phyloP scores from a whole-genome alignment of 1,139 yeast species.

The Protomyces inouyei region DNA sequence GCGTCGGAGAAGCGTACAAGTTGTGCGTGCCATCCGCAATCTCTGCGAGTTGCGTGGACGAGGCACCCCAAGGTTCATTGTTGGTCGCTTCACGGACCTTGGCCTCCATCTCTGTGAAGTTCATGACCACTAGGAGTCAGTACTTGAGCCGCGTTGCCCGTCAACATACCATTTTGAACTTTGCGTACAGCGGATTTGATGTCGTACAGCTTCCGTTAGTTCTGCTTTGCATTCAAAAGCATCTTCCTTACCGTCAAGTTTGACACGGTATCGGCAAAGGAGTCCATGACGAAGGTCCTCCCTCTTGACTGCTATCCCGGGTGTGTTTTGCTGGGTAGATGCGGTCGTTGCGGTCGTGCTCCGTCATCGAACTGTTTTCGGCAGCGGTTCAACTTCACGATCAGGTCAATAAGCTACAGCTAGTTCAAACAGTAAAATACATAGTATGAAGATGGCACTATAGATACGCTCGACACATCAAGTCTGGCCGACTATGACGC shows the following conservation, averaged over 20 bases:
- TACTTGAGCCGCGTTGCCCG: conserved; percentile 28
- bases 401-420: no score
- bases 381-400: no score
- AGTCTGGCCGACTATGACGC: not conserved
- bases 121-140: conserved; percentile 58
- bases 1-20: conserved; percentile 43
- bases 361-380: not conserved
- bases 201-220: conserved; percentile 54
- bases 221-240: not conserved
- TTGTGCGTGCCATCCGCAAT: conserved; percentile 93
- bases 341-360: not conserved
- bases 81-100: conserved; percentile 66
- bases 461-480: not conserved
- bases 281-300: not conserved
- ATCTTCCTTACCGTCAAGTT: conserved; percentile 7
- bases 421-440: no score
- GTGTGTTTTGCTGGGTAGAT: not conserved
- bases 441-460: no score
- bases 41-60: conserved; percentile 82
- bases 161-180: conserved; percentile 70
- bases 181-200: conserved; percentile 96
- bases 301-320: not conserved
- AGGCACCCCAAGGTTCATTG: conserved; percentile 99
- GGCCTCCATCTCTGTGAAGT: conserved; percentile 91
- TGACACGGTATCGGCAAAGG: conserved; percentile 15